These are phyloP conservation scores for Glycine latifolia DNA, from an alignment of 306 rosid genomes.

Conservation along the genomic window DNA sequence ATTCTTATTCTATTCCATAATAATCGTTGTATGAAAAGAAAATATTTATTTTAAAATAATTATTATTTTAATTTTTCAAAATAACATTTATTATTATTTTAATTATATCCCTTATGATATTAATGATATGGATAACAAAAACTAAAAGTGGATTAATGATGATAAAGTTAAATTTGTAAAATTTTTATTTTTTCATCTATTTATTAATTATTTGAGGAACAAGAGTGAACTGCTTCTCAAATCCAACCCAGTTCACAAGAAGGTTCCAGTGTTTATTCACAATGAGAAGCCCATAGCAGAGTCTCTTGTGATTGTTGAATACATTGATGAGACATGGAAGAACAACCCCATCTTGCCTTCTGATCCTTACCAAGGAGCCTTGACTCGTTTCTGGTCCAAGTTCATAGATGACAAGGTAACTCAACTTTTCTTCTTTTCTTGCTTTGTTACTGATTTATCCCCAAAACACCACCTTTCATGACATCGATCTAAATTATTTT, in stretches of 20 bases:
- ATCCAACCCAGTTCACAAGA: constrained; percentile 67
- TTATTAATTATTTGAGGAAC: neutral
- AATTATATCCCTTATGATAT: no score
- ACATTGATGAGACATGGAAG: constrained; percentile 67
- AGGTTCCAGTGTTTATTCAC: constrained; percentile 62
- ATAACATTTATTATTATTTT: no score
- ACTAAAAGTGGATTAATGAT: no score
- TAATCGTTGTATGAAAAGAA: no score
- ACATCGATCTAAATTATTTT: no score
- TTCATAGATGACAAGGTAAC: constrained; percentile 63
- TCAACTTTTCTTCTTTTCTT: neutral
- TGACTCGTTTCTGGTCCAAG: constrained; percentile 68
- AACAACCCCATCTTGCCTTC: constrained; percentile 52
- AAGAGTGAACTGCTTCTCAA: constrained; percentile 54
- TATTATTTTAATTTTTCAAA: no score
- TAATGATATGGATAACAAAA: no score
- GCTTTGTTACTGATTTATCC: neutral
- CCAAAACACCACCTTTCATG: neutral
- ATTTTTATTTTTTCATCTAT: no score
- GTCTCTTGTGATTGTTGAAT: constrained; percentile 64
- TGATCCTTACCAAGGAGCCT: constrained; percentile 56
- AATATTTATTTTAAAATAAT: no score
- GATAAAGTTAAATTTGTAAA: no score
- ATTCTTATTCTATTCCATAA: no score
- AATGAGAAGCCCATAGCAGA: constrained; percentile 59